Percentiles rank a stretch among this genome's conserved stretches.
phyloP scores from a whole-genome alignment of 768 basidiomycete genomes.

The Lactarius sp. region DNA sequence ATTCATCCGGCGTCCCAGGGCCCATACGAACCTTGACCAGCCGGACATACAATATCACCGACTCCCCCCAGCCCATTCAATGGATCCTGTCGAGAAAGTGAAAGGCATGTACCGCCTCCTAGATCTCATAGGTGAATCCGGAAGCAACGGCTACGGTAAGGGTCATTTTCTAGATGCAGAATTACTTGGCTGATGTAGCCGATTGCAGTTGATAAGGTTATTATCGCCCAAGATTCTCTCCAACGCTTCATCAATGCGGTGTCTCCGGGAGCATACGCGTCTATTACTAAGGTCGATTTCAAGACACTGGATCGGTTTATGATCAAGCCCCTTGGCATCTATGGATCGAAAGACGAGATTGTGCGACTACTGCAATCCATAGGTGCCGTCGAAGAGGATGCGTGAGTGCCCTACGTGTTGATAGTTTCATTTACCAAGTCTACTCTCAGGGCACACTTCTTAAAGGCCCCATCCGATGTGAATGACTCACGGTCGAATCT shows the following conservation, averaged over 20 bases:
- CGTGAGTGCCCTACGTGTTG: constrained; percentile 33
- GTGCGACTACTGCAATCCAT: constrained; percentile 40
- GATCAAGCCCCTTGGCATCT: constrained; percentile 52
- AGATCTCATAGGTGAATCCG: constrained; percentile 48
- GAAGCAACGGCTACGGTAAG: constrained; percentile 48
- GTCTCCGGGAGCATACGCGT: constrained; percentile 46
- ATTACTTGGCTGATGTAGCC: not conserved
- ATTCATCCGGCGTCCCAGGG: not conserved
- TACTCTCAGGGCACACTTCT: constrained; percentile 23
- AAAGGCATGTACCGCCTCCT: constrained; percentile 49
- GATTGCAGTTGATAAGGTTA: constrained; percentile 50
- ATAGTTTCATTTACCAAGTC: not conserved
- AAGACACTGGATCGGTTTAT: constrained; percentile 41
- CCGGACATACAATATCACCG: not conserved
- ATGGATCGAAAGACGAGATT: constrained; percentile 50
- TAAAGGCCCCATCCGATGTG: constrained; percentile 19
- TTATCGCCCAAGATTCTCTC: constrained; percentile 51
- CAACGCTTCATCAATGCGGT: constrained; percentile 45
- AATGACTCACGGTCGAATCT: constrained; percentile 31
- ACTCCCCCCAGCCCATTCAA: not conserved
- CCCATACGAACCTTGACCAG: not conserved
- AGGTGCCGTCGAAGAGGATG: constrained; percentile 35
- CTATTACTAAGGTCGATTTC: constrained; percentile 55
- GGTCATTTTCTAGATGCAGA: not conserved
- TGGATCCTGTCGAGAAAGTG: constrained; percentile 27